Conservation (phyloP, 306 rosid genomes). For the Ormosia emarginata region DNA sequence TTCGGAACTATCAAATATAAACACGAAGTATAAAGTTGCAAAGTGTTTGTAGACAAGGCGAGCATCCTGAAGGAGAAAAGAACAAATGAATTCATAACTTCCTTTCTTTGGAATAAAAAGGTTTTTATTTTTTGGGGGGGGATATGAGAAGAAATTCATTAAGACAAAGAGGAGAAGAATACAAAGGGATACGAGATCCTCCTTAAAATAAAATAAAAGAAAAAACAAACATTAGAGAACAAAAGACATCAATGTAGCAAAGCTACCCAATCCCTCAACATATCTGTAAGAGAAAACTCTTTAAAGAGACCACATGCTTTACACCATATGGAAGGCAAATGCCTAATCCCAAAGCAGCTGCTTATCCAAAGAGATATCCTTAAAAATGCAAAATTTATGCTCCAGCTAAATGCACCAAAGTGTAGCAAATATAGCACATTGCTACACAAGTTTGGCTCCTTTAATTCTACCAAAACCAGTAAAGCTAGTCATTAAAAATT, state of each 20-base stretch:
- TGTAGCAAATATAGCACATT: background rate
- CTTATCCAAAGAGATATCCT: background rate
- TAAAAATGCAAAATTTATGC: too few relatives aligned
- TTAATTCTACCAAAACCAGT: background rate
- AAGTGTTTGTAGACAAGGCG: slow-evolving; percentile 90
- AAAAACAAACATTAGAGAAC: background rate
- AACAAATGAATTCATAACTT: slow-evolving; percentile 5
- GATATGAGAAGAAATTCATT: background rate
- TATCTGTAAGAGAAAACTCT: too few relatives aligned
- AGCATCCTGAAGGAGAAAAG: slow-evolving; percentile 61
- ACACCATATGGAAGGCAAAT: too few relatives aligned
- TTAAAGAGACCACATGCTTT: background rate
- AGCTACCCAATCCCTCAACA: background rate
- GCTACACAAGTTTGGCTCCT: background rate
- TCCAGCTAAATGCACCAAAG: too few relatives aligned
- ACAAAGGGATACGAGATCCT: background rate
- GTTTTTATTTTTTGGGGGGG: background rate
- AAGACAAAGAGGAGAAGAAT: background rate
- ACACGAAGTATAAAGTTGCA: slow-evolving; percentile 86
- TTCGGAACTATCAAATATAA: slow-evolving; percentile 86
- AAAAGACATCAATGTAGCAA: background rate
- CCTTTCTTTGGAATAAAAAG: background rate
- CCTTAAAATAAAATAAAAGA: too few relatives aligned
- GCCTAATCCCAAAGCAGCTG: background rate
- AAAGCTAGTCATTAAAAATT: background rate